Conservation (phyloP, 805 yeast genomes). For the Helenozyma baotianmanensis region DNA sequence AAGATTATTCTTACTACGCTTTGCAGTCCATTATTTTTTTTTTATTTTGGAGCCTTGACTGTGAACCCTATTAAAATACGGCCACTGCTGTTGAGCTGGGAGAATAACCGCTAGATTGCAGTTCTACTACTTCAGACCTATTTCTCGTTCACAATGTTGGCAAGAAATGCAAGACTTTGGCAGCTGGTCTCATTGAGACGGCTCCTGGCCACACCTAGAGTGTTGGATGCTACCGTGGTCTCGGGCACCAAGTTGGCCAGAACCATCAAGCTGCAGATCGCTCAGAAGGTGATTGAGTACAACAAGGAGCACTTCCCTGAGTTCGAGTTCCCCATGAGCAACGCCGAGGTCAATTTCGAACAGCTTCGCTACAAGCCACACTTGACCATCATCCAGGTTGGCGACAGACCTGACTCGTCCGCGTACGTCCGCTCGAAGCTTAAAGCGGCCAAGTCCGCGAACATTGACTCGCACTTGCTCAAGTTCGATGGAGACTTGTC, state of each 20-base stretch:
- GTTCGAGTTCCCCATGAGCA: constrained; percentile 12
- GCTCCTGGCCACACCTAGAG: constrained; percentile 8
- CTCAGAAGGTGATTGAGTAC: constrained; percentile 35
- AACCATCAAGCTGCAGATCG: constrained; percentile 31
- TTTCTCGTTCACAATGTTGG: constrained; percentile 2
- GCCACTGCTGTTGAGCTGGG: no score
- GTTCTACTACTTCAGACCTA: no score
- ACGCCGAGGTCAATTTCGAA: constrained; percentile 20
- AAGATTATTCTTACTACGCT: no score
- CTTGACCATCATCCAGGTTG: constrained; percentile 84
- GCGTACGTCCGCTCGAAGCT: constrained; percentile 90
- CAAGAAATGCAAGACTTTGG: constrained; percentile 2
- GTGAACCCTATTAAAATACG: no score
- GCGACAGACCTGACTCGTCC: constrained; percentile 82
- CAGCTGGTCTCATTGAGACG: not conserved
- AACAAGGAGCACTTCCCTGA: constrained; percentile 27
- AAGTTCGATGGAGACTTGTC: constrained; percentile 60
- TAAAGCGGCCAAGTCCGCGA: constrained; percentile 83
- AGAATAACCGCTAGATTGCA: no score
- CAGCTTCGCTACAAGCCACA: constrained; percentile 58
- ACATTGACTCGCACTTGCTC: constrained; percentile 61
- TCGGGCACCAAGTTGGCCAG: constrained; percentile 42
- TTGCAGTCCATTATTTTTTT: no score
- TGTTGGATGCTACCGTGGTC: constrained; percentile 31
- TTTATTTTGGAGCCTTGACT: no score